Percentiles rank a stretch among this genome's conserved stretches.
Evolutionary conservation across 306 rosid species (phyloP).

Genomic region (Comarum palustre): DNA sequence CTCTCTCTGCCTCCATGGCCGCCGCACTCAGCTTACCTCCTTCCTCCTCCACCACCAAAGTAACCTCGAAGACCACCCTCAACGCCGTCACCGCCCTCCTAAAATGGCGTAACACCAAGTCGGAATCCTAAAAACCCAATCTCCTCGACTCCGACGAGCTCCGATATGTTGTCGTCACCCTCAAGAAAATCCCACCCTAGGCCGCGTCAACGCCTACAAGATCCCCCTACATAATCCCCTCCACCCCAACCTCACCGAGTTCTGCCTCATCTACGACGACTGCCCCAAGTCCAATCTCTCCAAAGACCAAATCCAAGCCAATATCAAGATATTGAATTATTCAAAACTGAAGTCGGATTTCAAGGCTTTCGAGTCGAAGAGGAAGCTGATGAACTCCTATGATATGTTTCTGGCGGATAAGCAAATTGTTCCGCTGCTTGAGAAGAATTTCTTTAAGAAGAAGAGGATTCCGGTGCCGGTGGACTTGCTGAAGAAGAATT

Average conservation of each 20-base stretch:
- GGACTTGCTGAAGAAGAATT: conserved; percentile 53
- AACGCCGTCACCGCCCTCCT: conserved; percentile 61
- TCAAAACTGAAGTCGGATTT: conserved; percentile 65
- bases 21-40: conserved; percentile 14
- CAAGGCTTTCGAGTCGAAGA: conserved; percentile 63
- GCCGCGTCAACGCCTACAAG: conserved; percentile 60
- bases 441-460: conserved; percentile 76
- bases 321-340: too few species aligned
- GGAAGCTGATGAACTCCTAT: conserved; percentile 62
- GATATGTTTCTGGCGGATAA: conserved; percentile 65
- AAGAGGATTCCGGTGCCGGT: conserved; percentile 79
- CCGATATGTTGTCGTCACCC: conserved; percentile 53
- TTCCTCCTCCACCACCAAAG: conserved; percentile 4
- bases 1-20: conserved; percentile 16
- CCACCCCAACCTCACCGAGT: conserved; percentile 36
- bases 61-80: conserved; percentile 25
- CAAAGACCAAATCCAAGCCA: conserved; percentile 42
- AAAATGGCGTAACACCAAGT: conserved; percentile 51
- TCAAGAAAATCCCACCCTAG: conserved; percentile 52
- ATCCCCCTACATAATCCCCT: conserved; percentile 58
- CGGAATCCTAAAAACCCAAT: conserved; percentile 50
- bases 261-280: conserved; percentile 74
- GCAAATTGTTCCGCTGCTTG: conserved; percentile 50
- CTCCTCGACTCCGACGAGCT: conserved; percentile 58
- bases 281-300: conserved; percentile 44